Percentiles rank a stretch among this genome's conserved stretches.
Conservation (phyloP, 2,329 filamentous ascomycete species). For the Triangularia setosa region DNA sequence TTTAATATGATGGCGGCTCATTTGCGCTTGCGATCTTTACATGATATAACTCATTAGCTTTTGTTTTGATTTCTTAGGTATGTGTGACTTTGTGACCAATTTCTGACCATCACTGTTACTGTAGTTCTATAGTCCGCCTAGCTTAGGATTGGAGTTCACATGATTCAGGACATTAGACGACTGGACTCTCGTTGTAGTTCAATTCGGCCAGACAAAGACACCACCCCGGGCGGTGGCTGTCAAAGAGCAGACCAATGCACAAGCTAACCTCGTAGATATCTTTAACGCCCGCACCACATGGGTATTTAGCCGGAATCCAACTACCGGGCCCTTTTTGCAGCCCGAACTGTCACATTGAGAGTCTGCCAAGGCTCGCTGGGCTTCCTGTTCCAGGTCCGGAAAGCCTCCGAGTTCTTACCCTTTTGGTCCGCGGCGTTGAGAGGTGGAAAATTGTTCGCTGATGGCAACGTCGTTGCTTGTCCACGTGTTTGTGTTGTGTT, state of each 20-base stretch:
- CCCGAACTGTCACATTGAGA: not conserved
- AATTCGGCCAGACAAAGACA: not conserved
- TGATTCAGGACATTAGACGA: too few relatives aligned
- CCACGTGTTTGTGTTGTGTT: not conserved
- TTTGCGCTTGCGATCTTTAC: not conserved
- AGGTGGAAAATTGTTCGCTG: not conserved
- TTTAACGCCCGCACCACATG: not conserved
- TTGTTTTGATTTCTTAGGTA: too few relatives aligned
- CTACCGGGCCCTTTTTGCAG: not conserved
- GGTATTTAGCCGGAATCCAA: conserved; percentile 1
- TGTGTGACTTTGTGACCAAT: too few relatives aligned
- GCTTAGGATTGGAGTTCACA: too few relatives aligned
- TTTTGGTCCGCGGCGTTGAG: not conserved
- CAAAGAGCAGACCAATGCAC: not conserved
- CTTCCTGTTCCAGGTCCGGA: not conserved
- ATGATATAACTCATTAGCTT: too few relatives aligned
- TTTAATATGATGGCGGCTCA: not conserved
- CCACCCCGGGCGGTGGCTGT: not conserved
- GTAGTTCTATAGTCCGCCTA: not conserved
- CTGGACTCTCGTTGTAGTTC: not conserved
- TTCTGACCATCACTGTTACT: not conserved
- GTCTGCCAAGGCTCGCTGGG: not conserved
- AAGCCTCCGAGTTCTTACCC: not conserved
- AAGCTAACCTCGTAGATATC: not conserved
- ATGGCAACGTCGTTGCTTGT: not conserved